Evolutionary conservation across 1,284 basidiomycete species (phyloP).

Genomic region (Lignosus rhinocerotis): DNA sequence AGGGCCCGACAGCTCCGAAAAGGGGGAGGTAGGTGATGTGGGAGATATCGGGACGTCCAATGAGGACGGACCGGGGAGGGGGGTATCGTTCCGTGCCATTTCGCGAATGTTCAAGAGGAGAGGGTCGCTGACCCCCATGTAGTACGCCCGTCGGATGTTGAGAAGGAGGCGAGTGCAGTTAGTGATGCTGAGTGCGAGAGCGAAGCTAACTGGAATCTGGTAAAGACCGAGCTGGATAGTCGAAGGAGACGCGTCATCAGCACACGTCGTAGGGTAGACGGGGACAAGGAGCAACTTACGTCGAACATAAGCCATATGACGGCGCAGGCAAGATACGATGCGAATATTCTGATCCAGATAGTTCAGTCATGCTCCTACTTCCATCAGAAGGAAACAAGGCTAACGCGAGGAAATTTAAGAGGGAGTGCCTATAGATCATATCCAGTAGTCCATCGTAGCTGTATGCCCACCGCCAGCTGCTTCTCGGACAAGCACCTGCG

Average conservation of each 20-base stretch:
- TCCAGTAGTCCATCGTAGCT: constrained; percentile 22
- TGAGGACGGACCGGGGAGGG: constrained; percentile 8
- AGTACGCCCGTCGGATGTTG: constrained; percentile 33
- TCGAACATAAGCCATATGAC: constrained; percentile 27
- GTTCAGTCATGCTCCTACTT: neutral
- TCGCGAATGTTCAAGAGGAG: constrained; percentile 19
- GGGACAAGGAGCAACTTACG: constrained; percentile 15
- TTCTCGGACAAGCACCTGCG: constrained; percentile 4
- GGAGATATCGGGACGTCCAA: neutral
- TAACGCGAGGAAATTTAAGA: constrained; percentile 32
- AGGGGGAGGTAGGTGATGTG: constrained; percentile 2
- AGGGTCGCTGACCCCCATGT: constrained; percentile 21
- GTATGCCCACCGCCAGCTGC: constrained; percentile 9
- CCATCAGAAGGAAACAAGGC: neutral
- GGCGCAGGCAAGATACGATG: constrained; percentile 26
- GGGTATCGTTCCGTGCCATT: constrained; percentile 4
- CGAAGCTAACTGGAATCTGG: constrained; percentile 29
- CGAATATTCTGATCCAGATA: constrained; percentile 21
- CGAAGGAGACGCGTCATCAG: neutral
- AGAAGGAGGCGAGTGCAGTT: constrained; percentile 32
- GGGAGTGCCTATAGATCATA: constrained; percentile 30
- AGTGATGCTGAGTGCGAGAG: constrained; percentile 28
- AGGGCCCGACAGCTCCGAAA: constrained; percentile 6
- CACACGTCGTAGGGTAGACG: neutral
- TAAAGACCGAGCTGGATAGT: constrained; percentile 21